phyloP scores from a whole-genome alignment of 2,329 filamentous ascomycete species.

The Rhynchosporium graminicola region DNA sequence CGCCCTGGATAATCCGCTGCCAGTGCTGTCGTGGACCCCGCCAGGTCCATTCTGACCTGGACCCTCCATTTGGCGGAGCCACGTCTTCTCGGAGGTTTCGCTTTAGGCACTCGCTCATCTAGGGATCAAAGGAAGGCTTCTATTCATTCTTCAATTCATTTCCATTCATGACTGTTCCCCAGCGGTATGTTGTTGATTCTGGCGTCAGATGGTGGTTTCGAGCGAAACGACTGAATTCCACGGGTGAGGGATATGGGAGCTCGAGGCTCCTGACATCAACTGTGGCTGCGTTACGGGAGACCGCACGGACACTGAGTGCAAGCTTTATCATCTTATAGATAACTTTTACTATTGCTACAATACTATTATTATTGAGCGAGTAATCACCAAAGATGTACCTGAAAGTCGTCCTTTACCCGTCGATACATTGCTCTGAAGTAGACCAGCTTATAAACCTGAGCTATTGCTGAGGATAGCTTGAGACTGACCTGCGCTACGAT shows the following conservation, averaged over 20 bases:
- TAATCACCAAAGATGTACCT: too few species aligned
- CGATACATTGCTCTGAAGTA: too few species aligned
- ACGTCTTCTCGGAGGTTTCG: constrained; percentile 31
- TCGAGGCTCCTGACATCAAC: constrained; percentile 25
- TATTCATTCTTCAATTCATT: constrained; percentile 14
- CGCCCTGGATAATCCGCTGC: constrained; percentile 49
- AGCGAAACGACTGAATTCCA: background rate
- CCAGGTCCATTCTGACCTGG: constrained; percentile 39
- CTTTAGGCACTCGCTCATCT: constrained; percentile 30
- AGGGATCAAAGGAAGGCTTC: constrained; percentile 17
- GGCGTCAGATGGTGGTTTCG: background rate
- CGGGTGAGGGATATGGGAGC: constrained; percentile 8
- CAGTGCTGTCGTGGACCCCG: constrained; percentile 38
- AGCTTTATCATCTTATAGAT: background rate
- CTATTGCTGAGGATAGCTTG: too few species aligned
- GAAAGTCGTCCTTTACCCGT: too few species aligned
- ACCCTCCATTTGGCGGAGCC: constrained; percentile 41
- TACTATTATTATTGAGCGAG: too few species aligned
- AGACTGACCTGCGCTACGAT: too few species aligned
- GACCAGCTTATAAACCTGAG: too few species aligned
- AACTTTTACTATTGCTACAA: too few species aligned
- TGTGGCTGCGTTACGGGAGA: constrained; percentile 22
- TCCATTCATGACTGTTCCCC: constrained; percentile 27
- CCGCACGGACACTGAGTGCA: constrained; percentile 17
- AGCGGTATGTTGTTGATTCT: background rate